Conservation (phyloP, 305 asterid genomes). For the Rubia tinctorum region DNA sequence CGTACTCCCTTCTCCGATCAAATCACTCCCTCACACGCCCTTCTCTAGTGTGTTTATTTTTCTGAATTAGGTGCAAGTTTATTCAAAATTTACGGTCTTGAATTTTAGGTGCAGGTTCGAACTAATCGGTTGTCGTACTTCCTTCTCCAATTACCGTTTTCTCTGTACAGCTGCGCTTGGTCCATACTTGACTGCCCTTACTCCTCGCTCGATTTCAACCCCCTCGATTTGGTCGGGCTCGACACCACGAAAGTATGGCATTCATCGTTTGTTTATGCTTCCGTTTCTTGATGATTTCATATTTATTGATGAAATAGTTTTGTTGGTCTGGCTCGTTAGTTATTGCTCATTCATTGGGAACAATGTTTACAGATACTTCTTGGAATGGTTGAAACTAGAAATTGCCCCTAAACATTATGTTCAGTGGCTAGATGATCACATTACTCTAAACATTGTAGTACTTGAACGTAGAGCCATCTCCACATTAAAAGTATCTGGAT, state of each 20-base stretch:
- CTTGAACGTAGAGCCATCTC: constrained; percentile 15
- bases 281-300: not conserved
- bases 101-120: too few relatives aligned
- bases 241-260: constrained; percentile 72
- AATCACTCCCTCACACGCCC: too few relatives aligned
- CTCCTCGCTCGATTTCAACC: constrained; percentile 94
- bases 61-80: too few relatives aligned
- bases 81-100: too few relatives aligned
- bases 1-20: too few relatives aligned
- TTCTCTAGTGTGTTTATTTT: too few relatives aligned
- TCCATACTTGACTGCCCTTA: constrained; percentile 94
- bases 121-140: too few relatives aligned
- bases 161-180: constrained; percentile 99
- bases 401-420: constrained; percentile 86
- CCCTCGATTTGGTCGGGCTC: constrained; percentile 99
- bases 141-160: too few relatives aligned
- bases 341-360: constrained; percentile 94
- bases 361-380: constrained; percentile 96
- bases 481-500: constrained; percentile 20
- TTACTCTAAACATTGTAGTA: constrained; percentile 23
- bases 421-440: constrained; percentile 91
- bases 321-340: constrained; percentile 56
- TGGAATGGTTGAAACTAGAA: constrained; percentile 99
- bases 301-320: not conserved
- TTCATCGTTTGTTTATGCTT: not conserved